These are phyloP conservation scores for Corylus heterophylla DNA, from an alignment of 306 rosid species.

Conservation along the genomic window DNA sequence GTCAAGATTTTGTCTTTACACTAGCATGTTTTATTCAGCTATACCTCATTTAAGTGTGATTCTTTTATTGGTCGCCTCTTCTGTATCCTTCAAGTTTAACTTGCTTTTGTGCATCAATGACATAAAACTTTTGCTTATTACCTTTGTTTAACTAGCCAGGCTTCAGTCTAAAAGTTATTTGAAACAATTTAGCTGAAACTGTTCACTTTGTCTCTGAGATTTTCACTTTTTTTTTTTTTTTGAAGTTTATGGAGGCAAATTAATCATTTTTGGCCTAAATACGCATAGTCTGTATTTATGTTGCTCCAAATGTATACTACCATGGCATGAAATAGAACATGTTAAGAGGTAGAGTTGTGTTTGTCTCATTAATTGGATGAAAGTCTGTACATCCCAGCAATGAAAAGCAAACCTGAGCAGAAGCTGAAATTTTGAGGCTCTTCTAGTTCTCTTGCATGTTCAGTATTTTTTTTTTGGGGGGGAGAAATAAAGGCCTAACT, in stretches of 20 bases:
- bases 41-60: not conserved
- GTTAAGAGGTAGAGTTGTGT: too few species aligned
- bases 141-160: too few species aligned
- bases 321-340: too few species aligned
- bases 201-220: not conserved
- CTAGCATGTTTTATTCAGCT: not conserved
- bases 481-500: not conserved
- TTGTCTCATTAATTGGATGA: not conserved
- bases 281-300: too few species aligned
- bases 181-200: not conserved
- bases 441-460: not conserved
- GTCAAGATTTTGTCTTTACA: not conserved
- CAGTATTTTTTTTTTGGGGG: not conserved
- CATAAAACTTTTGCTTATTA: not conserved
- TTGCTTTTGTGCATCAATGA: not conserved
- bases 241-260: too few species aligned
- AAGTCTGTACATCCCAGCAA: not conserved
- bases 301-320: not conserved
- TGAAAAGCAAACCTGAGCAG: not conserved
- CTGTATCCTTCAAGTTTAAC: not conserved
- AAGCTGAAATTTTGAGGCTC: not conserved
- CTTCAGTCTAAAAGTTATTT: too few species aligned
- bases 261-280: too few species aligned
- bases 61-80: not conserved
- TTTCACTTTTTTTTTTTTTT: too few species aligned